Conservation (phyloP, 2,329 filamentous ascomycete genomes). For the Neocatenulostroma microsporum region DNA sequence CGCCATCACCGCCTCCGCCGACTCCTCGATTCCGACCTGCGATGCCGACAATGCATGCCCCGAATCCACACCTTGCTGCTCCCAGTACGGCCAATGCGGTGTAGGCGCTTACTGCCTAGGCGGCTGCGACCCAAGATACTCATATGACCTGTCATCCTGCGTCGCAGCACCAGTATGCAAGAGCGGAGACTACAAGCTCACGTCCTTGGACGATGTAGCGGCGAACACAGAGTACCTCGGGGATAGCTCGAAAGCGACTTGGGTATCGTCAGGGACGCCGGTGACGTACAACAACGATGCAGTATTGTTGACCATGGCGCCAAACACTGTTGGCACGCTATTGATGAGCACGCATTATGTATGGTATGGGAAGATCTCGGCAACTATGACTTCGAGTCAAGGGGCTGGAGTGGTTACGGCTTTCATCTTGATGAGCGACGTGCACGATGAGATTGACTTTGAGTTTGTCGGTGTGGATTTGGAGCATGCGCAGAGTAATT, state of each 20-base stretch:
- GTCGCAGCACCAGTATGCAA: conserved; percentile 76
- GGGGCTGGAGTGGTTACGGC: conserved; percentile 89
- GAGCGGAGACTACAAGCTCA: conserved; percentile 65
- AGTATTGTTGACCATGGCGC: conserved; percentile 80
- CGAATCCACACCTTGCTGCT: conserved; percentile 29
- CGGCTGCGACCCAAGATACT: conserved; percentile 84
- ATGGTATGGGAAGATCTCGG: conserved; percentile 93
- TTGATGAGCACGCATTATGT: conserved; percentile 79
- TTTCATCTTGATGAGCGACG: conserved; percentile 90
- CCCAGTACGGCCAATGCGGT: conserved; percentile 80
- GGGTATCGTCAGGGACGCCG: conserved; percentile 77
- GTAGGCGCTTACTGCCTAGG: conserved; percentile 92
- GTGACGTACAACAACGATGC: conserved; percentile 56
- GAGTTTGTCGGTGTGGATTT: conserved; percentile 85
- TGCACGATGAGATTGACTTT: conserved; percentile 98
- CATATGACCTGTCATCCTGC: conserved; percentile 75
- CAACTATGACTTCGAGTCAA: conserved; percentile 73
- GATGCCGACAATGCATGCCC: conserved; percentile 26
- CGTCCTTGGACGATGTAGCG: conserved; percentile 60
- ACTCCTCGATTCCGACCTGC: conserved; percentile 23
- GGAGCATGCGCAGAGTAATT: conserved; percentile 78
- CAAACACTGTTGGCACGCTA: conserved; percentile 76
- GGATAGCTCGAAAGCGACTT: conserved; percentile 70
- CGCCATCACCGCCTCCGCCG: conserved; percentile 20
- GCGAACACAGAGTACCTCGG: conserved; percentile 78